phyloP scores from a whole-genome alignment of 225 moss, liverwort and hornwort species.

The Straminergon stramineum region DNA sequence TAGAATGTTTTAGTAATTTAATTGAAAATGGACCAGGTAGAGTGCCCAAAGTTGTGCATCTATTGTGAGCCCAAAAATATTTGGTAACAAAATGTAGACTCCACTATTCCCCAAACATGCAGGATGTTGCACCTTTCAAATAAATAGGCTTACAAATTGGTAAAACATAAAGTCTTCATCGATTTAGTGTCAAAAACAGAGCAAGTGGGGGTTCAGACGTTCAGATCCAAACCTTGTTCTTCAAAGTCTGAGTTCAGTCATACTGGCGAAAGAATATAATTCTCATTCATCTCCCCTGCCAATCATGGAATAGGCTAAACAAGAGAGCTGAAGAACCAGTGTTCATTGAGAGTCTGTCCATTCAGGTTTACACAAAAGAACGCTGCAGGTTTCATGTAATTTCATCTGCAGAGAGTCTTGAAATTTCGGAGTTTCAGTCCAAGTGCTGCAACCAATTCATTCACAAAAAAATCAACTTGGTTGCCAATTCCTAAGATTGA shows the following conservation, averaged over 20 bases:
- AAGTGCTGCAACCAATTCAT: background rate
- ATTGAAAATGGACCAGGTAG: background rate
- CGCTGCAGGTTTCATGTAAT: background rate
- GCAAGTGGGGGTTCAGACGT: background rate
- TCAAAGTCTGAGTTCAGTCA: background rate
- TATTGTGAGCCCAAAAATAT: too few relatives aligned
- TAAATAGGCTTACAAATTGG: background rate
- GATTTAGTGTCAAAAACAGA: background rate
- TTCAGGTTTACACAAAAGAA: background rate
- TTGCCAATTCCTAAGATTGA: background rate
- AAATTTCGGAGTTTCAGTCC: background rate
- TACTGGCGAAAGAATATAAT: background rate
- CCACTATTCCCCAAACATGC: background rate
- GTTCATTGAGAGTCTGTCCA: background rate
- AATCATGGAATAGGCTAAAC: background rate
- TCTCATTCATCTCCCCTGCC: background rate
- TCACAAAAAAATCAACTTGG: background rate
- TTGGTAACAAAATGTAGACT: background rate
- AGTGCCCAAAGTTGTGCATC: background rate
- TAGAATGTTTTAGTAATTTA: background rate
- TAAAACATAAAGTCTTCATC: background rate
- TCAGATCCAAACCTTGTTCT: background rate
- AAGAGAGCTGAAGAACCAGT: background rate
- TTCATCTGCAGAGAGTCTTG: background rate
- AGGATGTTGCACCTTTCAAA: background rate